Percentiles rank a stretch among this genome's conserved stretches.
These are phyloP conservation scores for Astrothelium subdiscretum DNA, from an alignment of 495 filamentous ascomycete species.

Conservation along the genomic window DNA sequence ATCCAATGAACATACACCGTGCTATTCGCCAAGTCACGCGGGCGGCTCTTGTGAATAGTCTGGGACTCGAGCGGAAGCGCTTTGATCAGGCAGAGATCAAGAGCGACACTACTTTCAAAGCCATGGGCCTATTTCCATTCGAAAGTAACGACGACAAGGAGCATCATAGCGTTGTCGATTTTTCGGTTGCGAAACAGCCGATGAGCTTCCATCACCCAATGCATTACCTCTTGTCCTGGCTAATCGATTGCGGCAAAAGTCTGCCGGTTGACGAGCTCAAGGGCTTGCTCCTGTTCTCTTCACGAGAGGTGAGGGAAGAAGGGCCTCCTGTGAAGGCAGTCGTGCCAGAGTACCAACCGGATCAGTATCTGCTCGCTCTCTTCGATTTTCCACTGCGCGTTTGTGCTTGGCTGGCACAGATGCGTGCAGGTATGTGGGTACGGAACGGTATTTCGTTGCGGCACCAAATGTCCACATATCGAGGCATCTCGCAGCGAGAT, in stretches of 20 bases:
- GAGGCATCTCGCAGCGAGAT: slow-evolving; percentile 75
- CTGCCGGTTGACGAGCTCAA: slow-evolving; percentile 56
- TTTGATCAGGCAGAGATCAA: slow-evolving; percentile 86
- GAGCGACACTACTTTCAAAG: slow-evolving; percentile 67
- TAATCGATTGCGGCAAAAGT: slow-evolving; percentile 77
- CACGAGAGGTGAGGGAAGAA: slow-evolving; percentile 46
- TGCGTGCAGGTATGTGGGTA: slow-evolving; percentile 98
- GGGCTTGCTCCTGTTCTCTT: slow-evolving; percentile 50
- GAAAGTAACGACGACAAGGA: slow-evolving; percentile 28
- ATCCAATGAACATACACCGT: slow-evolving; percentile 44
- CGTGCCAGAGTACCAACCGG: slow-evolving; percentile 33
- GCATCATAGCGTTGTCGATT: slow-evolving; percentile 62
- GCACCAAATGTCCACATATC: slow-evolving; percentile 88
- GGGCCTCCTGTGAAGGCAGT: slow-evolving; percentile 39
- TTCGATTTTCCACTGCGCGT: slow-evolving; percentile 91
- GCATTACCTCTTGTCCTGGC: slow-evolving; percentile 95
- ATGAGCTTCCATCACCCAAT: slow-evolving; percentile 98
- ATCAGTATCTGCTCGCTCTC: slow-evolving; percentile 73
- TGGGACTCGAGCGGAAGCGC: slow-evolving; percentile 76
- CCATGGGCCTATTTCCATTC: slow-evolving; percentile 66
- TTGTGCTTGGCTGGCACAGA: slow-evolving; percentile 93
- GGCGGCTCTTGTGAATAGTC: slow-evolving; percentile 68
- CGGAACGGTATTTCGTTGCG: slow-evolving; percentile 90
- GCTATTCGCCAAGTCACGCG: slow-evolving; percentile 71
- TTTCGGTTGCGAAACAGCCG: slow-evolving; percentile 72